phyloP scores from a whole-genome alignment of 202 grass and related monocot species.

The Miscanthus sacchariflorus region DNA sequence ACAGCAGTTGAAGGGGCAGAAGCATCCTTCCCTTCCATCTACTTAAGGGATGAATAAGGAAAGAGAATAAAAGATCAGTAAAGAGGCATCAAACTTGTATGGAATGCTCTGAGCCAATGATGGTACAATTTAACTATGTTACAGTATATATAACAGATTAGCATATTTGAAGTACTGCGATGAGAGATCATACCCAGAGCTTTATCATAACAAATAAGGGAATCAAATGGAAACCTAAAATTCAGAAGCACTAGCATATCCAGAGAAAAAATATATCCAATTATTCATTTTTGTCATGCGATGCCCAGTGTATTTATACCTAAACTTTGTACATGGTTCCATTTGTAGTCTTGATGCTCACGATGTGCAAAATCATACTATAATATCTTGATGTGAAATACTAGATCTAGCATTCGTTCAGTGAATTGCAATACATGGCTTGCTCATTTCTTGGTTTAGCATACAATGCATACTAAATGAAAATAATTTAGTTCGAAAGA shows the following conservation, averaged over 20 bases:
- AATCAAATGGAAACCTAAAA: background rate
- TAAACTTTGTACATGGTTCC: background rate
- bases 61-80: background rate
- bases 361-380: background rate
- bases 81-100: slow-evolving; percentile 19
- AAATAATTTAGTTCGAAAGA: background rate
- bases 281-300: background rate
- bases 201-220: background rate
- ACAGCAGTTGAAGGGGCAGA: slow-evolving; percentile 41
- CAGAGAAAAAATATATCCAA: background rate
- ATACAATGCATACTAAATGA: background rate
- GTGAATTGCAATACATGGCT: background rate
- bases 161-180: background rate
- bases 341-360: background rate
- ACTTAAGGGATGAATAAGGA: slow-evolving; percentile 8
- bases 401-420: background rate
- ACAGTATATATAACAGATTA: too few species aligned
- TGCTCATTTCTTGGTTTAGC: slow-evolving; percentile 8
- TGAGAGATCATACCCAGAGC: background rate
- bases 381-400: background rate
- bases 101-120: background rate
- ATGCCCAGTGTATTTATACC: background rate
- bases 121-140: too few species aligned
- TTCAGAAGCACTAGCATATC: background rate
- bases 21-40: slow-evolving; percentile 76